phyloP scores from a whole-genome alignment of 108 stramenopile genomes.

The Cyclotella cryptica region DNA sequence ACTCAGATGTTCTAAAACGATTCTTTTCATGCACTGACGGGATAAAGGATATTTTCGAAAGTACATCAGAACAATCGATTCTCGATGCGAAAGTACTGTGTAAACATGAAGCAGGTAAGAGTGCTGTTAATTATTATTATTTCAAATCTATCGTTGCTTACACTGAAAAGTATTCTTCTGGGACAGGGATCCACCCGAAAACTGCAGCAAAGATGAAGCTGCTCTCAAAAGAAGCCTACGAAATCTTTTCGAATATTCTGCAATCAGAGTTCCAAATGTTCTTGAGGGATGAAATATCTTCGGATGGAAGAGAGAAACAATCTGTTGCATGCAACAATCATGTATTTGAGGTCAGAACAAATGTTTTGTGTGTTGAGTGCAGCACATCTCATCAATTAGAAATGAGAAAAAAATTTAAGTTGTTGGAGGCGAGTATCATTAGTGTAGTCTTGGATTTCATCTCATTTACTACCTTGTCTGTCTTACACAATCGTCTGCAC shows the following conservation, averaged over 20 bases:
- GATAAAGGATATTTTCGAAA: conserved; percentile 56
- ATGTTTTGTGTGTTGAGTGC: conserved; percentile 27
- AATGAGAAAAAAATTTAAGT: conserved; percentile 28
- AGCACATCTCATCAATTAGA: conserved; percentile 31
- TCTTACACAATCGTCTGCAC: neutral
- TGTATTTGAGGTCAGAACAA: conserved; percentile 13
- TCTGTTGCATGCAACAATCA: neutral
- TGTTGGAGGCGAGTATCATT: conserved; percentile 18
- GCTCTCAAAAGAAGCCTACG: conserved; percentile 55
- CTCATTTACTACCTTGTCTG: neutral
- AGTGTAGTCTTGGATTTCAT: neutral
- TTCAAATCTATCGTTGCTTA: neutral
- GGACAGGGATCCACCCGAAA: conserved; percentile 52
- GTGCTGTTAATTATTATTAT: neutral
- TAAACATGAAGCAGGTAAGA: conserved; percentile 41
- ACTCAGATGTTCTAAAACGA: conserved; percentile 52
- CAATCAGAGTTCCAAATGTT: conserved; percentile 39
- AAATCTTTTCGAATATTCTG: conserved; percentile 48
- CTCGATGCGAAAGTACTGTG: conserved; percentile 57
- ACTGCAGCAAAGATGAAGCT: conserved; percentile 67
- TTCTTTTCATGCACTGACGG: conserved; percentile 61
- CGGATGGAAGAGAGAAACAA: neutral
- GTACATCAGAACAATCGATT: conserved; percentile 31
- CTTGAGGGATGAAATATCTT: conserved; percentile 15
- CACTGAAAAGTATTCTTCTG: neutral